Conservation (phyloP, 257 asterid genomes). For the Fraxinus quadrangulata region DNA sequence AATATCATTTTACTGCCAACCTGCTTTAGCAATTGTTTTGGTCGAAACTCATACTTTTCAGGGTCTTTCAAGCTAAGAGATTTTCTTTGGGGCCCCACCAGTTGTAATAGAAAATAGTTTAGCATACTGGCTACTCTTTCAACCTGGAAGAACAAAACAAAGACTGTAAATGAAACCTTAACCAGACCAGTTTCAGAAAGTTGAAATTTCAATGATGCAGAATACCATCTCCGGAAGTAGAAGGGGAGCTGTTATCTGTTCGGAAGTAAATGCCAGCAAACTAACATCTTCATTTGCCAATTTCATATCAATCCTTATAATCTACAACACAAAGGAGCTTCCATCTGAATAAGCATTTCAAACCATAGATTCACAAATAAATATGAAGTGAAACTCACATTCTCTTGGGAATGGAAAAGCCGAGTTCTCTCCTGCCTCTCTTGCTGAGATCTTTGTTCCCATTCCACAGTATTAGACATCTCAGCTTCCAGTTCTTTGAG, state of each 20-base stretch:
- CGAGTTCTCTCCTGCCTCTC: constrained; percentile 98
- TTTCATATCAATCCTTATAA: constrained; percentile 92
- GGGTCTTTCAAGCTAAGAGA: constrained; percentile 95
- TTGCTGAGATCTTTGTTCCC: constrained; percentile 92
- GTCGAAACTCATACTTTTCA: constrained; percentile 95
- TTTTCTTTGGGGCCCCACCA: constrained; percentile 96
- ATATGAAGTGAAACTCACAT: constrained; percentile 52
- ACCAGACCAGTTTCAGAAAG: constrained; percentile 17
- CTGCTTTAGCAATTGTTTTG: constrained; percentile 86
- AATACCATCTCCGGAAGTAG: constrained; percentile 94
- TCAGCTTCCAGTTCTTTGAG: constrained; percentile 94
- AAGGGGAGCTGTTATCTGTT: constrained; percentile 88
- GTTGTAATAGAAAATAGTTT: constrained; percentile 87
- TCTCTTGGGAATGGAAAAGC: constrained; percentile 93
- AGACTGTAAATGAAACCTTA: constrained; percentile 4
- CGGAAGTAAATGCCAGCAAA: constrained; percentile 94
- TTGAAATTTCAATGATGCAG: constrained; percentile 14
- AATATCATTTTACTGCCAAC: constrained; percentile 30
- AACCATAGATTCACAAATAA: constrained; percentile 15
- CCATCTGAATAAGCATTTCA: constrained; percentile 26
- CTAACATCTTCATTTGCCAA: constrained; percentile 97
- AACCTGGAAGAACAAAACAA: constrained; percentile 52
- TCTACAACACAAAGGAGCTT: constrained; percentile 48
- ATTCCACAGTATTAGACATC: constrained; percentile 88
- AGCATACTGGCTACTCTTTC: constrained; percentile 99